Evolutionary conservation across 441 rosid genomes (phyloP), one percentile per base, ranked within the genome.

Genomic region (Pelargonium citronellum): DNA sequence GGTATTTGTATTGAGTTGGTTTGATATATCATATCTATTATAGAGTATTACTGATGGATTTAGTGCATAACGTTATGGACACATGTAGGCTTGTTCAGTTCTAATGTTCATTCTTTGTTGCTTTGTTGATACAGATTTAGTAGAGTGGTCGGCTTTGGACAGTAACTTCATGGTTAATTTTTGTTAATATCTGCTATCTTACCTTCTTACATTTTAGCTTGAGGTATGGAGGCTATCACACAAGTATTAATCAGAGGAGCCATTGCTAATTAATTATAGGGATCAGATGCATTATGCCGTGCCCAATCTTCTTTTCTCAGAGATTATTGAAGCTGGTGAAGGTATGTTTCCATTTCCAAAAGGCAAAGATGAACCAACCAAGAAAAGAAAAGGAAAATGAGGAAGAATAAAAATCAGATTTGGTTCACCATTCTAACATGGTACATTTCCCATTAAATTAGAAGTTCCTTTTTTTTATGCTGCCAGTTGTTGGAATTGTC

Each of bases 41-140:
- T 24, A 16, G 37, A 24, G 65, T 49, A 47, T 34, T 37, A 22
- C 47, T 57, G 66, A 43, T 16, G 69, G 77, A 65, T 71, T 66
- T 67, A 63, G 75, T 22, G 71, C 68, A 16, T 15, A 53, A 3
- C 69, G 37, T 73, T 62, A 73, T 17, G 76, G 79, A 22, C 20
- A n/a, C 57, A 49, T 17, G 15, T 49, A 19, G 78, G 47, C 65
- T 13, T 73, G 16, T 71, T 70, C 67, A 7, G 58, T 67, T 70
- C 77, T 81, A 73, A 70, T 75, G 65, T 73, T 74, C 74, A 67
- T 73, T 67, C 72, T 76, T 72, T 80, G 74, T 74, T 78, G 79
- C 76, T 78, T 83, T 76, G 67, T 75, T 78, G 80, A 73, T 67
- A 82, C 82, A 80, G 81, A 82, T 84, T 51, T 77, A 73, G 79